These are phyloP conservation scores for Candida corydali DNA, from an alignment of 805 yeast genomes.

Conservation along the genomic window DNA sequence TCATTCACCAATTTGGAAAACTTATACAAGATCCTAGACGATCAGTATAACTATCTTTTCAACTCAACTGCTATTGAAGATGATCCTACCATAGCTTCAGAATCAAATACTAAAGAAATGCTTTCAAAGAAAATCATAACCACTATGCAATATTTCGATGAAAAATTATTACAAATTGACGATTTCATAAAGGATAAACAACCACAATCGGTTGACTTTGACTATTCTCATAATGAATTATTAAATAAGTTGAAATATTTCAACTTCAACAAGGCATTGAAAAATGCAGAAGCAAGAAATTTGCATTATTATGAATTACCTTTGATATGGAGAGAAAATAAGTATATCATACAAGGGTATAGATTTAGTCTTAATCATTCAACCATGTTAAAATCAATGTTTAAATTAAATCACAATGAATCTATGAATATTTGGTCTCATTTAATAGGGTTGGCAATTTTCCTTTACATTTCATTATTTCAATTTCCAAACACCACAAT, in stretches of 20 bases:
- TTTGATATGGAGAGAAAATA: constrained; percentile 88
- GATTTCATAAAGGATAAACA: constrained; percentile 29
- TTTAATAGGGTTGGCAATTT: constrained; percentile 58
- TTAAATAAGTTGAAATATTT: constrained; percentile 32
- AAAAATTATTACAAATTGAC: constrained; percentile 35
- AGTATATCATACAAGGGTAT: constrained; percentile 79
- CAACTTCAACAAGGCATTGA: constrained; percentile 37
- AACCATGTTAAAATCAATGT: constrained; percentile 57
- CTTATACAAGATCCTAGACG: constrained; percentile 36
- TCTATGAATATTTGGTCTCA: constrained; percentile 94
- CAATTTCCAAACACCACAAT: constrained; percentile 63
- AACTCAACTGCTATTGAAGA: constrained; percentile 14
- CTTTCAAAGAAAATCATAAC: constrained; percentile 35
- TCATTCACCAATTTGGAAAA: constrained; percentile 37
- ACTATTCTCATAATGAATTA: constrained; percentile 20
- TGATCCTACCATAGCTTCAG: not conserved
- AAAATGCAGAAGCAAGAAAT: constrained; percentile 26
- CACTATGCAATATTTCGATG: constrained; percentile 41
- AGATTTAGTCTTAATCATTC: constrained; percentile 67
- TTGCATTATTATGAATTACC: constrained; percentile 87
- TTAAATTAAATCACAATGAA: constrained; percentile 71
- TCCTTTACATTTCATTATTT: constrained; percentile 51
- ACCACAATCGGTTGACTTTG: constrained; percentile 22
- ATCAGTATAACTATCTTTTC: constrained; percentile 37
- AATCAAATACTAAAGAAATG: constrained; percentile 18